Evolutionary conservation across 2,329 filamentous ascomycete species (phyloP).

Genomic region (Grosmannia penicillata): DNA sequence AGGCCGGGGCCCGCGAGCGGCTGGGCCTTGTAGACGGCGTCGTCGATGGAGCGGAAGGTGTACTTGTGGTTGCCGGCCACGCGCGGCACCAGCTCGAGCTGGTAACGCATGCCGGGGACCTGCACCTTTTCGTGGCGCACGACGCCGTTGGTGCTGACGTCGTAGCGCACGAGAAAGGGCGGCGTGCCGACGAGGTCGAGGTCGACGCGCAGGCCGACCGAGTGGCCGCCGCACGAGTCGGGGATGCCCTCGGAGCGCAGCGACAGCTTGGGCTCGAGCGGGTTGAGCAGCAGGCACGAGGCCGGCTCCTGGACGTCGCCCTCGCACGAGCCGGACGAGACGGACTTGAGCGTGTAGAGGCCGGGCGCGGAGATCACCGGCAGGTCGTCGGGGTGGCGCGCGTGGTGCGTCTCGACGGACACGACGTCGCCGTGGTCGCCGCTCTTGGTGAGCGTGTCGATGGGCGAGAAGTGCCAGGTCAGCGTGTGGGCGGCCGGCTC

Average conservation of each 20-base stretch:
- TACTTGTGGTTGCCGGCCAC: constrained; percentile 80
- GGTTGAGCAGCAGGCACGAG: constrained; percentile 84
- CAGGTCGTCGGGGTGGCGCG: constrained; percentile 46
- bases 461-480: constrained; percentile 68
- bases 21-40: constrained; percentile 62
- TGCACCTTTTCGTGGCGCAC: constrained; percentile 37
- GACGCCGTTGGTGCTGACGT: constrained; percentile 48
- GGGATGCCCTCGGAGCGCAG: constrained; percentile 69
- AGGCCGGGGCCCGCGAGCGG: constrained; percentile 46
- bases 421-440: constrained; percentile 53
- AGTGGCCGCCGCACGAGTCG: constrained; percentile 89
- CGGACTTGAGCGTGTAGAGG: constrained; percentile 69
- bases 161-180: constrained; percentile 74
- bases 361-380: constrained; percentile 63
- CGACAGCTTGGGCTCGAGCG: constrained; percentile 66
- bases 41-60: constrained; percentile 65
- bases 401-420: constrained; percentile 39
- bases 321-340: constrained; percentile 66
- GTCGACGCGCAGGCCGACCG: constrained; percentile 78
- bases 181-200: constrained; percentile 85
- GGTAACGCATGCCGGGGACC: constrained; percentile 61
- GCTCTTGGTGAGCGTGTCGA: constrained; percentile 51
- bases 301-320: constrained; percentile 88
- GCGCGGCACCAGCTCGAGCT: constrained; percentile 69
- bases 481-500: constrained; percentile 45